Evolutionary conservation across 768 basidiomycete species (phyloP).

Genomic region (Calocera cornea): DNA sequence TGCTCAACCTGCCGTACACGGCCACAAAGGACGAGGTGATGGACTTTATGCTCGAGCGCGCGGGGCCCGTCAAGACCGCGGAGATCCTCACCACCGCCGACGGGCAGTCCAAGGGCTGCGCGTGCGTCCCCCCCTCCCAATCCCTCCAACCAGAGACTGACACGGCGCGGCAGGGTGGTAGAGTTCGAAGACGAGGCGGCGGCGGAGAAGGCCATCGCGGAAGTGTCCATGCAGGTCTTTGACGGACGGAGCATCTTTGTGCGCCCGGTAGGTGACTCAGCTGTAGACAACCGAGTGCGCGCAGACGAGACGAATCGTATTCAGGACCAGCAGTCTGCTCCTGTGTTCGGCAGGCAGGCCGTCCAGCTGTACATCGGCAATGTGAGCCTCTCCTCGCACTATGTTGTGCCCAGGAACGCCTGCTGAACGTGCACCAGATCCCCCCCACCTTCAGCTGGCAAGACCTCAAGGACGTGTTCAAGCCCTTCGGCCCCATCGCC

Average conservation of each 20-base stretch:
- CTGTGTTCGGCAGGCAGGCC: not conserved
- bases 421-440: not conserved
- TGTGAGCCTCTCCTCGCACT: not conserved
- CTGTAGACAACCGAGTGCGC: too few species aligned
- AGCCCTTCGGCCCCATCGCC: not conserved
- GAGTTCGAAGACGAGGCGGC: not conserved
- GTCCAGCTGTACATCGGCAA: not conserved
- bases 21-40: not conserved
- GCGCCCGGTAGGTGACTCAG: not conserved
- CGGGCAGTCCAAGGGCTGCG: not conserved
- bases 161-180: not conserved
- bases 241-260: not conserved
- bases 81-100: not conserved
- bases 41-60: not conserved
- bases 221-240: not conserved
- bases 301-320: too few species aligned
- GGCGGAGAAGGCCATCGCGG: not conserved
- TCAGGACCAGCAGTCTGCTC: not conserved
- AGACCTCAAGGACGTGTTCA: not conserved
- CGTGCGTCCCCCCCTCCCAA: not conserved
- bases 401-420: not conserved
- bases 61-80: not conserved
- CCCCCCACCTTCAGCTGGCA: not conserved
- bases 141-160: not conserved
- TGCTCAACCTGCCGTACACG: not conserved